These are phyloP conservation scores for Alternaria postmessia DNA, from an alignment of 2,329 filamentous ascomycete genomes.

Conservation along the genomic window DNA sequence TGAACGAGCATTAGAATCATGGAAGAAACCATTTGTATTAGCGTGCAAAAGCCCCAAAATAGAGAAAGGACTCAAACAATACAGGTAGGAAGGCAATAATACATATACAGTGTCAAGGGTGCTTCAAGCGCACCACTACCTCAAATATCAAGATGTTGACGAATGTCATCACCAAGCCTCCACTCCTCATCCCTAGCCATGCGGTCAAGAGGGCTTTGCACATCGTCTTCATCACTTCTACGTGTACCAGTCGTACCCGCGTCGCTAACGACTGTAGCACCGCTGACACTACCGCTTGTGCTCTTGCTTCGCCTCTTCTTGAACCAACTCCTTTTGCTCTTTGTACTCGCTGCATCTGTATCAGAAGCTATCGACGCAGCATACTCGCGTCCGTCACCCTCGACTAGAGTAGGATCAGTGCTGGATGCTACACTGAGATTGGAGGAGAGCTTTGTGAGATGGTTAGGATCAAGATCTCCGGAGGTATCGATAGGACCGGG, in stretches of 20 bases:
- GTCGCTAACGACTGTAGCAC: slow-evolving; percentile 39
- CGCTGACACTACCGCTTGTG: slow-evolving; percentile 41
- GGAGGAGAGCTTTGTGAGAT: slow-evolving; percentile 32
- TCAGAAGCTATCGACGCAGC: slow-evolving; percentile 37
- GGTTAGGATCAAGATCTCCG: slow-evolving; percentile 30
- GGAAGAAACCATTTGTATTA: background rate
- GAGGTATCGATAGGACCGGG: slow-evolving; percentile 41
- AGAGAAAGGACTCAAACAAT: background rate
- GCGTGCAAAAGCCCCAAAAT: background rate
- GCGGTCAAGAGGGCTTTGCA: slow-evolving; percentile 60
- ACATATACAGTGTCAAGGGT: background rate
- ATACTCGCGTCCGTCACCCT: slow-evolving; percentile 34
- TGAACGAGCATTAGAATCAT: background rate
- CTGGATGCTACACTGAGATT: slow-evolving; percentile 38
- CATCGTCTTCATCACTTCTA: slow-evolving; percentile 57
- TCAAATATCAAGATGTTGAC: slow-evolving; percentile 75
- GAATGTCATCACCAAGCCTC: slow-evolving; percentile 83
- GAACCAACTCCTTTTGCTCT: slow-evolving; percentile 49
- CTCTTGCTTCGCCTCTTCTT: slow-evolving; percentile 41
- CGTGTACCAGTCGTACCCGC: slow-evolving; percentile 41
- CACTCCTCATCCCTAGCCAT: slow-evolving; percentile 67
- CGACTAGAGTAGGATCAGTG: slow-evolving; percentile 33
- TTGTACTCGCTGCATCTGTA: slow-evolving; percentile 43
- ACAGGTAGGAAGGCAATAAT: background rate
- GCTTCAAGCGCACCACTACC: background rate